Base-by-base conservation (phyloP, 108 stramenopile species). In the Conticribra weissflogii region DNA sequence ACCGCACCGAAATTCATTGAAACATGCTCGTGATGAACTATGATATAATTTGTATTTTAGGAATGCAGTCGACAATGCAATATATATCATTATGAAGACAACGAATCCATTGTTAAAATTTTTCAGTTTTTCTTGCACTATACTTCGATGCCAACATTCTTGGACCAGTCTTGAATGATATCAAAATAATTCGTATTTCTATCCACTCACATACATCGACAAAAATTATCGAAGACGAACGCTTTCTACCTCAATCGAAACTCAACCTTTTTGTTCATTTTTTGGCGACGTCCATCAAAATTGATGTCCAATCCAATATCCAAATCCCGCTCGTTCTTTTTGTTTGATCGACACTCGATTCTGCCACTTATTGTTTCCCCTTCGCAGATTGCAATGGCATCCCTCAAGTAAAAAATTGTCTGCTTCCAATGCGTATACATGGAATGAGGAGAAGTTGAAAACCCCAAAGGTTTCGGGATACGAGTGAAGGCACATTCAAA, bases 401-500 rank as follows among this genome's bases (percentile, higher is more conserved):
- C 83, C 36, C 63, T 83, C 36, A 91, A 46, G 52, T 91, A 94
- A 64, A 94, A 91, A 30, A 94, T 86, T 0, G 93, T 94, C 70
- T 98, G 97, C 75, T 99, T 99, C 98, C 98, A 99, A 79, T 99
- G 98, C 9, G 98, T 99, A 83, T 97, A 97, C 23, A 85, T 79
- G 24, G 90, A 88, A 71, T 88, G 89, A 4, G 98, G 97, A 1
- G 95, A 88, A 15, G 98, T 99, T 18, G 92, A 91, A 66, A 98
- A 97, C 5, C 86, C 91, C n/a, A 99, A 80, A 3, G 98, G 98
- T 79, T 97, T 97, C 64, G 94, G 96, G 32, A 96, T 73, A 46
- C 89, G 86, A 8, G 92, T 92, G 74, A 99, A 99, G 3, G 86
- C 93, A 63, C 95, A 96, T 81, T 99, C 98, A 81, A 98, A 97